Conservation (phyloP, 768 basidiomycete genomes). For the Agrocybe chaxingu region DNA sequence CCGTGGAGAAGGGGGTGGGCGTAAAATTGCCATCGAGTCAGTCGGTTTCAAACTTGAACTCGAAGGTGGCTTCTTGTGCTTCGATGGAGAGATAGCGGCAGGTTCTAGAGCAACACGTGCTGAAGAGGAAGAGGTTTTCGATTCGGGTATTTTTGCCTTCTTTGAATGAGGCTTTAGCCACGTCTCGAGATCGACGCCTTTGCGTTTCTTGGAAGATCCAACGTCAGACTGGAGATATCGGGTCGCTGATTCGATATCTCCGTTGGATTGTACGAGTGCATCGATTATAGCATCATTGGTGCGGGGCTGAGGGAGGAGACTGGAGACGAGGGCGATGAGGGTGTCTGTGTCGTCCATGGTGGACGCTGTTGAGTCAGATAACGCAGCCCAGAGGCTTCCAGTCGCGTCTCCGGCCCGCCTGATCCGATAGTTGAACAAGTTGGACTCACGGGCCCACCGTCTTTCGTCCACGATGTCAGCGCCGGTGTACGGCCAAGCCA, state of each 20-base stretch:
- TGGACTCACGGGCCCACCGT: too few species aligned
- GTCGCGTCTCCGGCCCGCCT: too few species aligned
- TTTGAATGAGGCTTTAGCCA: conserved; percentile 48
- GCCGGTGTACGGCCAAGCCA: too few species aligned
- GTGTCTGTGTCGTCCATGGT: conserved; percentile 47
- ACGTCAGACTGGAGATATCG: conserved; percentile 28
- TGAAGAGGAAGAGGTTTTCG: neutral
- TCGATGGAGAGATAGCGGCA: conserved; percentile 16
- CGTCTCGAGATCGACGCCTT: conserved; percentile 42
- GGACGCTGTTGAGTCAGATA: neutral
- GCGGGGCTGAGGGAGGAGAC: conserved; percentile 40
- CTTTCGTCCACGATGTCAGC: too few species aligned
- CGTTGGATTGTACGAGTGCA: conserved; percentile 52
- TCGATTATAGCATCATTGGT: conserved; percentile 49
- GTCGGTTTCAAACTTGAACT: conserved; percentile 24
- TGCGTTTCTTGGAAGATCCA: conserved; percentile 38
- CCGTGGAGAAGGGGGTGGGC: conserved; percentile 40
- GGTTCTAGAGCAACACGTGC: neutral
- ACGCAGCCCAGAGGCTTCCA: neutral
- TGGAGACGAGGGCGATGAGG: conserved; percentile 64
- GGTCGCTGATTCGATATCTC: conserved; percentile 54
- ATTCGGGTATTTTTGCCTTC: conserved; percentile 3
- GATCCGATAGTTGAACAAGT: too few species aligned
- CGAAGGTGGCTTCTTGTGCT: conserved; percentile 5
- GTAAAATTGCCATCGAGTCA: conserved; percentile 57